Evolutionary conservation across 75 land plant species (phyloP), one percentile per base, ranked within the genome.

Genomic region (Cryptomeria japonica): DNA sequence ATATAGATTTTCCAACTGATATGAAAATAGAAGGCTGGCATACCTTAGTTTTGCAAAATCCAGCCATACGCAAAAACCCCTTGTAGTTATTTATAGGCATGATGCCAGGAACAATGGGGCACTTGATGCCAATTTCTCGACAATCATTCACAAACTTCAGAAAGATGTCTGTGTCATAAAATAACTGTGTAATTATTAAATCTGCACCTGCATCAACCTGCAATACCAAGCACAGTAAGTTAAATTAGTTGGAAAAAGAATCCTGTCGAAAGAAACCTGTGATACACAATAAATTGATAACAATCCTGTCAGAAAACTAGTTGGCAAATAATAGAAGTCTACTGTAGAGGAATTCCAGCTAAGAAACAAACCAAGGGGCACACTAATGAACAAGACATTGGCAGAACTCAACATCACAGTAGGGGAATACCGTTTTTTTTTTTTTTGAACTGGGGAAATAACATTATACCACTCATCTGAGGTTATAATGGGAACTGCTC

Each of bases 51-150:
- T 97, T 98, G 91, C 99, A 98, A 89, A 98, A 95, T 31, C 97
- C 96, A 86, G 98, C 95, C 99, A 98, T 98, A 39, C 99, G 93
- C 42, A 93, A 11, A 88, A 98, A 98, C 42, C 99, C 98, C 88
- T 95, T 95, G 89, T 96, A 98, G 87, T 95, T 98, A 80, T 96
- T 95, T 68, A 98, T 96, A 72, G 99, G 99, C 99, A 98, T 98
- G 58, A 98, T 98, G 0, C 99, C 99, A 28, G 99, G 99, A 18
- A 98, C 94, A 92, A 98, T 95, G 8, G 99, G 99, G 46, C 96
- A 97, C 44, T 89, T 95, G 56, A 98, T 98, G 80, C 99, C 99
- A 88, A 98, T 94, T 91, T 96, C 94, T 36, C 95, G 97, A 58
- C 99, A 97, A 90, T 96, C 99, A 92, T 95, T 94, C 36, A 96